These are phyloP conservation scores for Hymenoscyphus repandus DNA, from an alignment of 2,329 filamentous ascomycete species.

Conservation along the genomic window DNA sequence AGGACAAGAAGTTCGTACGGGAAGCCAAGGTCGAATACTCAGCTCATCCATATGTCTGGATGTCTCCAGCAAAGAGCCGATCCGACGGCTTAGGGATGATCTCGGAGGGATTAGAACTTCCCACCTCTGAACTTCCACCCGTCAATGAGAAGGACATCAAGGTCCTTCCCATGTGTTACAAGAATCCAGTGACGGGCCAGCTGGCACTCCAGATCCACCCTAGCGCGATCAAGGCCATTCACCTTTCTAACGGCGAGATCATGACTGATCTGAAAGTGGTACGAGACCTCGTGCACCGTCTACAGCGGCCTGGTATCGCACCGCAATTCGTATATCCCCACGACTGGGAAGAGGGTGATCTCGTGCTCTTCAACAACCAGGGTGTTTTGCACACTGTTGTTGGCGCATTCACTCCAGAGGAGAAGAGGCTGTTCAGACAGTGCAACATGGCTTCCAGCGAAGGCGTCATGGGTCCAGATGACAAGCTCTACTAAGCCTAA, in stretches of 20 bases:
- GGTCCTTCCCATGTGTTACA: slow-evolving; percentile 71
- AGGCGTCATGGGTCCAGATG: slow-evolving; percentile 30
- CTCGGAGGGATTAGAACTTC: slow-evolving; percentile 59
- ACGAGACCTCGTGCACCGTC: slow-evolving; percentile 62
- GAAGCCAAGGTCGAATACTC: slow-evolving; percentile 69
- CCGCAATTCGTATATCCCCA: slow-evolving; percentile 65
- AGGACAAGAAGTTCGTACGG: slow-evolving; percentile 63
- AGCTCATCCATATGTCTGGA: slow-evolving; percentile 78
- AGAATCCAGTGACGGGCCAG: slow-evolving; percentile 64
- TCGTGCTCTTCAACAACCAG: slow-evolving; percentile 75
- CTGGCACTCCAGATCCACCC: slow-evolving; percentile 72
- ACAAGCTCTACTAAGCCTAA: slow-evolving; percentile 25
- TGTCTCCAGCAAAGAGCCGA: slow-evolving; percentile 62
- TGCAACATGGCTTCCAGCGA: slow-evolving; percentile 70
- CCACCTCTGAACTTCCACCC: slow-evolving; percentile 53
- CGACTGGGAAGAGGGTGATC: slow-evolving; percentile 72
- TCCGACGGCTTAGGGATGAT: slow-evolving; percentile 67
- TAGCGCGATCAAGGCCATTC: slow-evolving; percentile 63
- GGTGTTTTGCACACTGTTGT: slow-evolving; percentile 72
- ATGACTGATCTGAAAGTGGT: slow-evolving; percentile 64
- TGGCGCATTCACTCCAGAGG: slow-evolving; percentile 66
- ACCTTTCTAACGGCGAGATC: slow-evolving; percentile 59
- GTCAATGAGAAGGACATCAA: slow-evolving; percentile 64
- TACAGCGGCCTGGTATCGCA: slow-evolving; percentile 69
- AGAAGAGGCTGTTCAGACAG: slow-evolving; percentile 70